phyloP scores from a whole-genome alignment of 495 filamentous ascomycete genomes.

The Penicillium samsonianum region DNA sequence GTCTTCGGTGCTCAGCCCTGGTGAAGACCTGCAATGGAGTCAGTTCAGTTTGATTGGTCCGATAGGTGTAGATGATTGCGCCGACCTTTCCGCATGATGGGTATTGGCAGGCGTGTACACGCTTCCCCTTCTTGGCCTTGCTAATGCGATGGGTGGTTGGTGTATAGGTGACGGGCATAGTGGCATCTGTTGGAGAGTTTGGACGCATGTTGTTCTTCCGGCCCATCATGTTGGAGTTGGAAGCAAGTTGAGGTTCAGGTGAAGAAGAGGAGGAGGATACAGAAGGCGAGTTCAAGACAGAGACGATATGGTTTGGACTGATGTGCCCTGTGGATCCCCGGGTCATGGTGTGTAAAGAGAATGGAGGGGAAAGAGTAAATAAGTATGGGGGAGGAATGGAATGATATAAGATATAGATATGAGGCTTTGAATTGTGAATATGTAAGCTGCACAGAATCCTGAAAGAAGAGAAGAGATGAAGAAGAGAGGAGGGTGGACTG shows the following conservation, averaged over 20 bases:
- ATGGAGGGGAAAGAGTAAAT: neutral
- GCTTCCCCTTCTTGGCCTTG: conserved; percentile 80
- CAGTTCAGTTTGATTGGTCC: conserved; percentile 18
- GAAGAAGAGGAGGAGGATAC: conserved; percentile 15
- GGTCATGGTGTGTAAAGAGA: conserved; percentile 4
- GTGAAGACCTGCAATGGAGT: conserved; percentile 65
- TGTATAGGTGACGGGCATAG: conserved; percentile 54
- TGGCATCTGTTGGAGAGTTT: conserved; percentile 11
- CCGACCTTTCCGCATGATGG: conserved; percentile 65
- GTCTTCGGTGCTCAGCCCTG: conserved; percentile 79
- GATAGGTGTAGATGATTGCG: conserved; percentile 5
- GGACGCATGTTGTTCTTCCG: conserved; percentile 18
- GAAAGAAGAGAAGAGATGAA: conserved; percentile 10
- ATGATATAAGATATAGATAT: conserved; percentile 2
- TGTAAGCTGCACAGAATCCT: conserved; percentile 3
- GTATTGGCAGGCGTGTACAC: conserved; percentile 70
- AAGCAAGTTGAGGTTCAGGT: conserved; percentile 11
- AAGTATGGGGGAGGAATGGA: neutral
- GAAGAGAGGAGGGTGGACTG: conserved; percentile 33
- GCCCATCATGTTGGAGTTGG: conserved; percentile 9
- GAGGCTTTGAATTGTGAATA: neutral
- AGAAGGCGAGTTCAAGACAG: conserved; percentile 16
- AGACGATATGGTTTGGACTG: conserved; percentile 8
- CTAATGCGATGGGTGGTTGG: conserved; percentile 70
- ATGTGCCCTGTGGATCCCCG: neutral